Evolutionary conservation across 768 basidiomycete genomes (phyloP).

Genomic region (Botryobasidium botryosum): DNA sequence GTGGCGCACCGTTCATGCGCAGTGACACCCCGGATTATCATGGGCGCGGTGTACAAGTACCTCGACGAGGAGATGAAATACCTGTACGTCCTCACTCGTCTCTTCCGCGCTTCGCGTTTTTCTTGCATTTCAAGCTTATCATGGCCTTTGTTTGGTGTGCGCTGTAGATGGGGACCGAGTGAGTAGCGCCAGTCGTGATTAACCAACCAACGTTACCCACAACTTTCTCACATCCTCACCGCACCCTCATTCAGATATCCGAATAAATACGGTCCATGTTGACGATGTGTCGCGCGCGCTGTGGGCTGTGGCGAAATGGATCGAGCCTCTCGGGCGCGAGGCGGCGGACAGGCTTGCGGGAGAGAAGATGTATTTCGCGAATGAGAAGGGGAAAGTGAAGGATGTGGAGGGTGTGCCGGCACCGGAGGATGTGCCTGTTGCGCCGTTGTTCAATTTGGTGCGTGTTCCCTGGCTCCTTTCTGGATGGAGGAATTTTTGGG

Average conservation of each 20-base stretch:
- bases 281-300: constrained; percentile 63
- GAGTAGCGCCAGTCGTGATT: constrained; percentile 41
- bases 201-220: not conserved
- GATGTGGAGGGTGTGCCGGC: constrained; percentile 40
- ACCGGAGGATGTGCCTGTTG: constrained; percentile 39
- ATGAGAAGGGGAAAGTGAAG: constrained; percentile 49
- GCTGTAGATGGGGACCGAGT: constrained; percentile 60
- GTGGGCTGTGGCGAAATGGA: constrained; percentile 69
- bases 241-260: constrained; percentile 7
- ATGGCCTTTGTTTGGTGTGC: not conserved
- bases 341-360: constrained; percentile 51
- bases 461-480: constrained; percentile 14
- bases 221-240: not conserved
- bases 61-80: constrained; percentile 75
- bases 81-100: constrained; percentile 31
- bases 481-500: no score
- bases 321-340: constrained; percentile 40
- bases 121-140: not conserved
- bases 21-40: constrained; percentile 58
- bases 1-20: no score
- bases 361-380: constrained; percentile 45
- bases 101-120: not conserved
- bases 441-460: constrained; percentile 73
- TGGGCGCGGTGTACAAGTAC: constrained; percentile 66
- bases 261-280: constrained; percentile 49